These are phyloP conservation scores for Phytophthora lateralis DNA, from an alignment of 352 stramenopile genomes.

Conservation along the genomic window DNA sequence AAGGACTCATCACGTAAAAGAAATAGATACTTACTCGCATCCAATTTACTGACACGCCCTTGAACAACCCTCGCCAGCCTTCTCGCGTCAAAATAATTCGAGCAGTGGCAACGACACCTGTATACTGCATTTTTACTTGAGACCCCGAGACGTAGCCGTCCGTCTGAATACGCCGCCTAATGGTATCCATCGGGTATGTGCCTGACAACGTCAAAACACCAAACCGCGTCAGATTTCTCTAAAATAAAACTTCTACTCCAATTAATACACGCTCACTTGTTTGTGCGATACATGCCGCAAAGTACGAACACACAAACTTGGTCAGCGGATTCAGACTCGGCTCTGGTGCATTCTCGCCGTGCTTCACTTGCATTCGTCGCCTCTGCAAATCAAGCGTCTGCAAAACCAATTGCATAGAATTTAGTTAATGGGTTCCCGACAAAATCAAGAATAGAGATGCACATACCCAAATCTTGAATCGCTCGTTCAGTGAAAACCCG, in stretches of 20 bases:
- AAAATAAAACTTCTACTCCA: neutral
- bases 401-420: neutral
- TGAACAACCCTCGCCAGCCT: conserved; percentile 86
- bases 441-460: neutral
- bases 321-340: conserved; percentile 65
- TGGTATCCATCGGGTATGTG: conserved; percentile 88
- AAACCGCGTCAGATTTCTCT: neutral
- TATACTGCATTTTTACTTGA: conserved; percentile 60
- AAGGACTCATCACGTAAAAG: neutral
- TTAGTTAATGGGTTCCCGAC: neutral
- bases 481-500: conserved; percentile 84
- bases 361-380: conserved; percentile 35
- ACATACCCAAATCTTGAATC: conserved; percentile 79
- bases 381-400: conserved; percentile 61
- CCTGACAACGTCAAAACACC: conserved; percentile 36
- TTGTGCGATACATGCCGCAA: conserved; percentile 84
- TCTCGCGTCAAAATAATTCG: conserved; percentile 76
- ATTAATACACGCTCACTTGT: conserved; percentile 50
- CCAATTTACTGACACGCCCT: conserved; percentile 88
- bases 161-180: conserved; percentile 82
- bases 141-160: conserved; percentile 75
- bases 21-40: conserved; percentile 64
- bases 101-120: conserved; percentile 64
- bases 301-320: conserved; percentile 87
- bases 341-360: conserved; percentile 27